phyloP scores from a whole-genome alignment of 805 yeast genomes.

The Pichia exigua region DNA sequence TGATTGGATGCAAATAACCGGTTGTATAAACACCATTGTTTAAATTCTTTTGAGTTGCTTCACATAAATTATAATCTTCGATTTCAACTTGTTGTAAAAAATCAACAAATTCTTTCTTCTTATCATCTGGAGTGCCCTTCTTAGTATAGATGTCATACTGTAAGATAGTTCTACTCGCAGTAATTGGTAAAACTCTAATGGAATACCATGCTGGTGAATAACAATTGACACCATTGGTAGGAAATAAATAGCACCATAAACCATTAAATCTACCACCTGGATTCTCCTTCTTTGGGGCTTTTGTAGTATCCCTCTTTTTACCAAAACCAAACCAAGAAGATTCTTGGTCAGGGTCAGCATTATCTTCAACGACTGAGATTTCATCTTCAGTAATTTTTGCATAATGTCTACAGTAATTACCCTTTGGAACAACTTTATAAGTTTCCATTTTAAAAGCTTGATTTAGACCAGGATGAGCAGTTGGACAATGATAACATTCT shows the following conservation, averaged over 20 bases:
- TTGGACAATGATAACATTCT: conserved; percentile 63
- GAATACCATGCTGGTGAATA: conserved; percentile 63
- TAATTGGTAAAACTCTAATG: conserved; percentile 49
- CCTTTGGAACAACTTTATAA: conserved; percentile 55
- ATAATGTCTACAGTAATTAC: conserved; percentile 53
- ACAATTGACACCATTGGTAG: conserved; percentile 55
- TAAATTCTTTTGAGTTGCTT: conserved; percentile 51
- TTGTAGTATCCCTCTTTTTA: conserved; percentile 22
- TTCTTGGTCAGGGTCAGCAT: conserved; percentile 29
- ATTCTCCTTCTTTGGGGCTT: conserved; percentile 32
- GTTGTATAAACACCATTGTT: conserved; percentile 53
- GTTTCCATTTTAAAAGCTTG: conserved; percentile 56
- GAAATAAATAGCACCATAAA: conserved; percentile 54
- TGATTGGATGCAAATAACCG: conserved; percentile 51
- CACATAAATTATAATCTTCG: conserved; percentile 57
- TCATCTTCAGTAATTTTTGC: conserved; percentile 42
- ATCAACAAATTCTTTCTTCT: conserved; percentile 55
- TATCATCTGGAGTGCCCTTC: conserved; percentile 44
- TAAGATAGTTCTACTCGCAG: conserved; percentile 46
- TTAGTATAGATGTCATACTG: conserved; percentile 57
- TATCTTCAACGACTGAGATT: conserved; percentile 22
- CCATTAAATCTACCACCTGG: conserved; percentile 58
- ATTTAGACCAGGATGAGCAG: conserved; percentile 56
- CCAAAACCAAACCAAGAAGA: conserved; percentile 50
- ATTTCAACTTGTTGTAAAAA: conserved; percentile 54